Percentiles rank a stretch among this genome's conserved stretches.
Conservation (phyloP, 1,284 basidiomycete species). For the Pseudozyma sp. region DNA sequence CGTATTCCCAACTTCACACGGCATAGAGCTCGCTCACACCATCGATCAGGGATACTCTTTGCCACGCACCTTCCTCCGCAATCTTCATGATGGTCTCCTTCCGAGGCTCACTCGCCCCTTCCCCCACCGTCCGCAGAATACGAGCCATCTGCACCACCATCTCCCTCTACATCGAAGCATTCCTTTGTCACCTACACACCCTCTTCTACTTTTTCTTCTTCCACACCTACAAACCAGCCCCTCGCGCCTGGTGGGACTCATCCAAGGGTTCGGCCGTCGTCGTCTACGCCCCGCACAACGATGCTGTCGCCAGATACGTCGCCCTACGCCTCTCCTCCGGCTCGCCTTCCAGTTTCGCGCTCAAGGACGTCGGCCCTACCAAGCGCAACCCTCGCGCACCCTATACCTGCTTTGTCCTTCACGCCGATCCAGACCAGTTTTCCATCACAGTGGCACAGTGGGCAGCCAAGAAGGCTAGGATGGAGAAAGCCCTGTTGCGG, state of each 20-base stretch:
- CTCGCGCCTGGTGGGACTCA: conserved; percentile 46
- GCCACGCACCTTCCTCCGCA: too few species aligned
- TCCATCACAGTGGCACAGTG: conserved; percentile 50
- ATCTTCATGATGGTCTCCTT: conserved; percentile 24
- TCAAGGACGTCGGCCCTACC: conserved; percentile 36
- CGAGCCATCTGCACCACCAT: conserved; percentile 34
- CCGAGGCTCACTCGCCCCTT: conserved; percentile 33
- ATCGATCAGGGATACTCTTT: too few species aligned
- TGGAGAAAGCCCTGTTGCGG: conserved; percentile 37
- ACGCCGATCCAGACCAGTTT: conserved; percentile 43
- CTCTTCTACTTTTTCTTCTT: conserved; percentile 36
- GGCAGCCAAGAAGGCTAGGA: conserved; percentile 49
- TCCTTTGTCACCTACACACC: conserved; percentile 32
- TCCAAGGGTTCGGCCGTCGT: conserved; percentile 47
- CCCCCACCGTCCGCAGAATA: conserved; percentile 30
- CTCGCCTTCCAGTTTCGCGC: conserved; percentile 45
- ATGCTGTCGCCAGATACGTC: conserved; percentile 41
- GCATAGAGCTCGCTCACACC: not conserved
- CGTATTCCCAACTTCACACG: too few species aligned
- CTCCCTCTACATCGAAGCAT: conserved; percentile 33
- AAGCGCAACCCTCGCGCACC: conserved; percentile 36
- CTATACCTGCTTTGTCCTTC: conserved; percentile 52
- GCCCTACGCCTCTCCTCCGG: conserved; percentile 45
- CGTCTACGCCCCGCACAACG: conserved; percentile 47
- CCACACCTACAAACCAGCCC: conserved; percentile 30